Evolutionary conservation across 257 asterid species (phyloP).

Genomic region (Solanum verrucosum): DNA sequence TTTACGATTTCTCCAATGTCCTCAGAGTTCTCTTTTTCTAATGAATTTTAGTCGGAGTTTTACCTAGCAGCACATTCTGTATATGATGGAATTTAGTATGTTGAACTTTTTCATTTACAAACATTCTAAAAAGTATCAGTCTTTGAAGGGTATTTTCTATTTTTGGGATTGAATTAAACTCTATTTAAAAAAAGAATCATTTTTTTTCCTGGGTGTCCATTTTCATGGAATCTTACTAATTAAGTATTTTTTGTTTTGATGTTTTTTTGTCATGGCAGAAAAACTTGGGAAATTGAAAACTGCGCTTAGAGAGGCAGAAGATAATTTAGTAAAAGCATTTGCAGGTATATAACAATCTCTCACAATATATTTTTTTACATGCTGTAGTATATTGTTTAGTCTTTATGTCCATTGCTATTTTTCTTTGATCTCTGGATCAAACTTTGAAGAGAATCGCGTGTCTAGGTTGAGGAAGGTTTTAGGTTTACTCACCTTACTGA

Average conservation of each 20-base stretch:
- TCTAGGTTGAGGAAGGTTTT: not conserved
- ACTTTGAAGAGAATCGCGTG: not conserved
- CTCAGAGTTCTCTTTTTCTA: not conserved
- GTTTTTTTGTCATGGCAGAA: constrained; percentile 20
- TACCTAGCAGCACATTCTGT: not conserved
- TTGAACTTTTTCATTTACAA: not conserved
- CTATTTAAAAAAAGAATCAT: not conserved
- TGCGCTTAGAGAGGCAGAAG: constrained; percentile 62
- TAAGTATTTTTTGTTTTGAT: not conserved
- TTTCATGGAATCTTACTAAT: not conserved
- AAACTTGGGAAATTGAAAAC: constrained; percentile 48
- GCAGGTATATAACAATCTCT: constrained; percentile 37
- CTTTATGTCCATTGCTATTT: not conserved
- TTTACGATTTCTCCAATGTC: not conserved
- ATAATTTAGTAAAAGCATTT: constrained; percentile 61
- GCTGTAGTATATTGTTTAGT: not conserved
- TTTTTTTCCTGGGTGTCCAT: not conserved
- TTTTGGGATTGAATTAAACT: not conserved
- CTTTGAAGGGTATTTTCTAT: not conserved
- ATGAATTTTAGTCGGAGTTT: not conserved
- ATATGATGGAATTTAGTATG: not conserved
- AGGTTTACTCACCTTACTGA: not conserved
- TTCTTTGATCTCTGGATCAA: not conserved
- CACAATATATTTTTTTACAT: not conserved
- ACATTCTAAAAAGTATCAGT: not conserved